Evolutionary conservation across 2,329 filamentous ascomycete genomes (phyloP), one percentile per base, ranked within the genome.

Genomic region (Biscogniauxia mediterranea): DNA sequence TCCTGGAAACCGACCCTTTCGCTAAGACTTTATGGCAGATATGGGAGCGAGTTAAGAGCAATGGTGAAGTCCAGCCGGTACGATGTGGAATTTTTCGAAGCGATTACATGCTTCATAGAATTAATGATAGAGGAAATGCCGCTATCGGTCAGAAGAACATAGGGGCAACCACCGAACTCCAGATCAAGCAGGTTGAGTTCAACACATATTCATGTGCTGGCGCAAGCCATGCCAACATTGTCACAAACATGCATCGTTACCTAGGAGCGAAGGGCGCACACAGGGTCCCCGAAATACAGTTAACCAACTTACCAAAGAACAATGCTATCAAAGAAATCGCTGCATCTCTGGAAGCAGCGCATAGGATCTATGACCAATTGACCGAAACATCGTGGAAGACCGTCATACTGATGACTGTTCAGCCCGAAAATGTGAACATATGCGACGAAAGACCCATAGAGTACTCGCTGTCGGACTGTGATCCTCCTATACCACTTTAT

Each of bases 371-470:
- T 59, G 67, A 70, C 1, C 50, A 58, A 6, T 68, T 64, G 11
- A 20, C 11, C 32, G 52, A 51, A 20, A 68, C 28, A 26, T 66
- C 65, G 5, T 60, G 57, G 2, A 25, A 61, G 26, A 74, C 70
- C 9, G 78, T 73, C 7, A 70, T 81, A 11, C 70, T 81, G 1
- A 76, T 80, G 68, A 67, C 79, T 21, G 78, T 81, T 1, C 78
- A 80, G 64, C 75, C 76, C 1, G 54, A 71, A 26, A 80, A 80
- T 64, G 76, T 80, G 70, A 80, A 80, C 60, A 73, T 79, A 25
- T 75, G 75, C 17, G 78, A 80, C 58, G 77, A 81, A 60, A 70
- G 78, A 60, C 78, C 78, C 1, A 73, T 80, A n/a, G 78, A 80
- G 58, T 79, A 79, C 64, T 73, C 68, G 4, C 65, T 80, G 0